Conservation (phyloP, 129 eudicot genomes). For the Daucus carota region DNA sequence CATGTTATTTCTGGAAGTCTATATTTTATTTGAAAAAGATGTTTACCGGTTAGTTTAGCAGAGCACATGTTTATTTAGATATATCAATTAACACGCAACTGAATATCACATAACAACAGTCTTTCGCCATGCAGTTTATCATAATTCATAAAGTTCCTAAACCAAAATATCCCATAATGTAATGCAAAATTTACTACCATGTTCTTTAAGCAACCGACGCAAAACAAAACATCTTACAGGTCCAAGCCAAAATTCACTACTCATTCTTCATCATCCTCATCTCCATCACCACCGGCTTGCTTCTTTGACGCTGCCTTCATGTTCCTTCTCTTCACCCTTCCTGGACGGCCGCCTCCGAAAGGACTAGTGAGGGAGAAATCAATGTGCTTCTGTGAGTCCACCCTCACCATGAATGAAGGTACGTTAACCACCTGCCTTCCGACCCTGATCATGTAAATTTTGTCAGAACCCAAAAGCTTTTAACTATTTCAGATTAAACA, state of each 20-base stretch:
- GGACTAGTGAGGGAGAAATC: constrained; percentile 35
- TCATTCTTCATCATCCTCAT: constrained; percentile 6
- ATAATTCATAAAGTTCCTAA: constrained; percentile 2
- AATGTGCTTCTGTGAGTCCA: constrained; percentile 39
- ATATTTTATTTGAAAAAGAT: background rate
- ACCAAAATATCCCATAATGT: background rate
- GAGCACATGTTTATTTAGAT: background rate
- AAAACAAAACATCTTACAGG: background rate
- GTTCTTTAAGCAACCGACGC: background rate
- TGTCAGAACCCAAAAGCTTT: background rate
- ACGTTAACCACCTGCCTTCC: constrained; percentile 45
- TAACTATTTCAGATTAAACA: background rate
- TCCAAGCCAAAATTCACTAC: background rate
- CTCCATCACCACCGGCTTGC: constrained; percentile 23
- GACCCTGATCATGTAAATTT: constrained; percentile 19
- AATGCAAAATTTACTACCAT: background rate
- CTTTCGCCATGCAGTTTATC: background rate
- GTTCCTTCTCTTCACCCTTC: constrained; percentile 41
- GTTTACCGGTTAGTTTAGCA: background rate
- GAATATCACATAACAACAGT: background rate
- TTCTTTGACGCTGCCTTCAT: constrained; percentile 34
- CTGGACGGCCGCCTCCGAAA: constrained; percentile 36
- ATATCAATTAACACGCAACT: background rate
- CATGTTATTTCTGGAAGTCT: background rate
- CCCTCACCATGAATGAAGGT: constrained; percentile 34